phyloP scores from a whole-genome alignment of 2,329 filamentous ascomycete species.

The Lasiodiplodia sp. region DNA sequence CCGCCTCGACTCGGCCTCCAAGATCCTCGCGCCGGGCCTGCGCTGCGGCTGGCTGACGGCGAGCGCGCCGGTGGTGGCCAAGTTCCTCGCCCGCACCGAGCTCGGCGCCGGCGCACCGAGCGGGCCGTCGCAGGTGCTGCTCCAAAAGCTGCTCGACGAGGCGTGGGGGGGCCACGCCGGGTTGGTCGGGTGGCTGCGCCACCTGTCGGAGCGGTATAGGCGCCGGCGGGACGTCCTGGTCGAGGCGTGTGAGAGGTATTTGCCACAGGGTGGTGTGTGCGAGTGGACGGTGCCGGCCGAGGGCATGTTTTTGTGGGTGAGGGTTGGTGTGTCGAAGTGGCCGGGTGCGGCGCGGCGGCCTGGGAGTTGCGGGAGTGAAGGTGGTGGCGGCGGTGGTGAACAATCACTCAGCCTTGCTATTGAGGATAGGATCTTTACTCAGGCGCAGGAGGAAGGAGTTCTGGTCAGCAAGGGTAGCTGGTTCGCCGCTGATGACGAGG shows the following conservation, averaged over 20 bases:
- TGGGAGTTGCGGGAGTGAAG: too few species aligned
- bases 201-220: slow-evolving; percentile 37
- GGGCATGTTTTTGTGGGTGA: slow-evolving; percentile 41
- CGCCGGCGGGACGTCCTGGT: slow-evolving; percentile 37
- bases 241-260: slow-evolving; percentile 37
- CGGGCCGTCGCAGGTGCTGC: slow-evolving; percentile 41
- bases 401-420: slow-evolving; percentile 19
- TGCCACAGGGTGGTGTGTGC: slow-evolving; percentile 33
- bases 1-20: slow-evolving; percentile 43
- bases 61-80: slow-evolving; percentile 37
- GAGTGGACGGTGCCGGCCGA: slow-evolving; percentile 35
- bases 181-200: slow-evolving; percentile 39
- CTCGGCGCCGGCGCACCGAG: slow-evolving; percentile 35
- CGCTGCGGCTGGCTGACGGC: slow-evolving; percentile 43
- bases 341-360: too few species aligned
- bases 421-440: slow-evolving; percentile 35
- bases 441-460: slow-evolving; percentile 33
- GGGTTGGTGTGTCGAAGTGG: background rate
- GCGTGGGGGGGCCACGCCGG: slow-evolving; percentile 44
- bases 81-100: slow-evolving; percentile 39
- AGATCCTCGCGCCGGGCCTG: slow-evolving; percentile 44
- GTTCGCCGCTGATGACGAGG: slow-evolving; percentile 31
- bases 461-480: slow-evolving; percentile 36
- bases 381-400: background rate
- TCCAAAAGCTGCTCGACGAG: slow-evolving; percentile 42